A percentile compares a stretch with the other conserved stretches of the same genome.
phyloP scores from a whole-genome alignment of 2,329 filamentous ascomycete genomes.

The Coleophoma crateriformis region DNA sequence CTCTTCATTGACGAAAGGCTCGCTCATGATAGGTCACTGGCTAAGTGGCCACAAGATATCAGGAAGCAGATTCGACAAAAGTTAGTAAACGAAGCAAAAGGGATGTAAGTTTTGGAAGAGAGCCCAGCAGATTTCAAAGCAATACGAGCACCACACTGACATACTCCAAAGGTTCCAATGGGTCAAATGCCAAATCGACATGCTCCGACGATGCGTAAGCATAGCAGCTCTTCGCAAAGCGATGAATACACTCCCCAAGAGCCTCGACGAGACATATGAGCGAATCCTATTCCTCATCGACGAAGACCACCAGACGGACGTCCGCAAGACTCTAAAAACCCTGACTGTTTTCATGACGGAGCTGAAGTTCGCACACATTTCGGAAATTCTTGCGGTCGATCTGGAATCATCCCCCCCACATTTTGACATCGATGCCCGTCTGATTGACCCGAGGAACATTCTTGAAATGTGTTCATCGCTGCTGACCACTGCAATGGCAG shows the following conservation, averaged over 20 bases:
- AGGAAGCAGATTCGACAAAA: conserved; percentile 21
- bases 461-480: conserved; percentile 13
- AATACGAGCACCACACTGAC: not conserved
- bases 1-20: conserved; percentile 22
- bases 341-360: conserved; percentile 15
- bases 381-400: conserved; percentile 24
- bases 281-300: conserved; percentile 25
- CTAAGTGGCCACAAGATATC: too few species aligned
- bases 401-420: conserved; percentile 3
- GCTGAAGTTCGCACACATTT: conserved; percentile 20
- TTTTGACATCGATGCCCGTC: conserved; percentile 27
- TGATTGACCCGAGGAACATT: conserved; percentile 26
- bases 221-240: conserved; percentile 18
- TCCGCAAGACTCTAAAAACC: conserved; percentile 17
- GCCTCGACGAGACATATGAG: conserved; percentile 29
- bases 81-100: conserved; percentile 21
- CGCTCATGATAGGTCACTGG: conserved; percentile 12
- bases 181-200: conserved; percentile 29
- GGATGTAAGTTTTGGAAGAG: conserved; percentile 23
- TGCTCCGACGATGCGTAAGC: conserved; percentile 16
- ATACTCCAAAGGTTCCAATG: conserved; percentile 26
- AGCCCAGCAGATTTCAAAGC: conserved; percentile 2
- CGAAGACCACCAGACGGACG: conserved; percentile 7
- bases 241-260: conserved; percentile 23
- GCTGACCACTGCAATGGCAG: conserved; percentile 1